Conservation (phyloP, 2,329 filamentous ascomycete genomes). For the Tolypocladium capitatum region DNA sequence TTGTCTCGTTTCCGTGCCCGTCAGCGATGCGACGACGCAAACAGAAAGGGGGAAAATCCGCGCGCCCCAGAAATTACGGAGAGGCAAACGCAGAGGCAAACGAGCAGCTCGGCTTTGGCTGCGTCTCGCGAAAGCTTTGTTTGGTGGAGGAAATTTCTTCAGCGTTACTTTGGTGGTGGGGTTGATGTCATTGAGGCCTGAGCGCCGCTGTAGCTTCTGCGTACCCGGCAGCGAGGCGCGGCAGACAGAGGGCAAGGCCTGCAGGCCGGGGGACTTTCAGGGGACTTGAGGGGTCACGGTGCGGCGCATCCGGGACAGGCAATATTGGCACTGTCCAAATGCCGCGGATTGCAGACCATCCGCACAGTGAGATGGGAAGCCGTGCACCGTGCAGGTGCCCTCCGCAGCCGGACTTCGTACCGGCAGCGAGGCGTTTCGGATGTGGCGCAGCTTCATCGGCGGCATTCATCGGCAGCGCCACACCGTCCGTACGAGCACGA, state of each 20-base stretch:
- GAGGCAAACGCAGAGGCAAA: background rate
- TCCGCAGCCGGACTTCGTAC: too few relatives aligned
- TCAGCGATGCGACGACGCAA: background rate
- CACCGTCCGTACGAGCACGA: too few relatives aligned
- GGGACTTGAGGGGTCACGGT: too few relatives aligned
- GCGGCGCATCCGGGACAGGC: too few relatives aligned
- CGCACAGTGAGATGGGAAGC: too few relatives aligned
- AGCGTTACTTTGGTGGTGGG: background rate
- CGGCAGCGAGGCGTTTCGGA: background rate
- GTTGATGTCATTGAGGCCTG: conserved; percentile 4
- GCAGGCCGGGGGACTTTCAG: background rate
- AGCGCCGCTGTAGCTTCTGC: background rate
- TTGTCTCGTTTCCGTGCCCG: background rate
- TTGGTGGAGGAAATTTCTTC: background rate
- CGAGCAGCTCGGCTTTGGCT: background rate
- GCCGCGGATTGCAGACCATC: too few relatives aligned
- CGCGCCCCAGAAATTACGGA: background rate
- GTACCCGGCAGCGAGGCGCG: background rate
- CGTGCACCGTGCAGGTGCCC: too few relatives aligned
- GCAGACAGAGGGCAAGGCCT: too few relatives aligned
- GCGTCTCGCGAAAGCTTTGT: background rate
- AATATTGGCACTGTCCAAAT: too few relatives aligned
- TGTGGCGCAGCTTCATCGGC: too few relatives aligned
- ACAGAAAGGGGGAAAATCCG: background rate
- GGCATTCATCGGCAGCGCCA: too few relatives aligned